phyloP scores from a whole-genome alignment of 495 filamentous ascomycete species.

The Clavariopsis aquatica region DNA sequence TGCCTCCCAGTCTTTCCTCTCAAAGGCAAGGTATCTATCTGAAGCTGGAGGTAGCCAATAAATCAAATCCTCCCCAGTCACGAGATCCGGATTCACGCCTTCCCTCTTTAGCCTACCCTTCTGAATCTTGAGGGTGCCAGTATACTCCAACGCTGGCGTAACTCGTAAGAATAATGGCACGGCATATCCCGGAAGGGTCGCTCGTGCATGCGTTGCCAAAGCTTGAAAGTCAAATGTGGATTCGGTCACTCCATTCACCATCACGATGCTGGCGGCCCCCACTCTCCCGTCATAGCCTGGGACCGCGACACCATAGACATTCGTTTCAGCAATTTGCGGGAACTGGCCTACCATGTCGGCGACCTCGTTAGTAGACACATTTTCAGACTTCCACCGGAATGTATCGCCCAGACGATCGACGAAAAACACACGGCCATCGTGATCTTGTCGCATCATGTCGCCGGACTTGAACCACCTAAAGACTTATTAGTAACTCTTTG shows the following conservation, averaged over 20 bases:
- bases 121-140: constrained; percentile 39
- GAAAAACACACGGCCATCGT: constrained; percentile 36
- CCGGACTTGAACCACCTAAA: constrained; percentile 38
- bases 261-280: constrained; percentile 33
- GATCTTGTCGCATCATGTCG: constrained; percentile 33
- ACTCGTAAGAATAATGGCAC: constrained; percentile 44
- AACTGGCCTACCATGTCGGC: constrained; percentile 42
- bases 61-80: constrained; percentile 33
- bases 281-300: constrained; percentile 37
- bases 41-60: constrained; percentile 39
- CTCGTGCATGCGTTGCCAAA: constrained; percentile 38
- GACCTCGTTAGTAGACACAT: constrained; percentile 46
- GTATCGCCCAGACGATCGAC: constrained; percentile 77
- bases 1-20: constrained; percentile 37
- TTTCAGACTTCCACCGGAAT: constrained; percentile 94
- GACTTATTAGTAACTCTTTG: background rate
- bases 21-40: constrained; percentile 40
- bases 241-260: constrained; percentile 27
- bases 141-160: constrained; percentile 38
- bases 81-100: constrained; percentile 31
- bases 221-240: constrained; percentile 27
- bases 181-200: constrained; percentile 41
- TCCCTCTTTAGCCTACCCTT: constrained; percentile 36
- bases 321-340: constrained; percentile 43
- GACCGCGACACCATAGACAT: constrained; percentile 45